These are phyloP conservation scores for Penicillium capsulatum DNA, from an alignment of 2,329 filamentous ascomycete genomes.

Conservation along the genomic window DNA sequence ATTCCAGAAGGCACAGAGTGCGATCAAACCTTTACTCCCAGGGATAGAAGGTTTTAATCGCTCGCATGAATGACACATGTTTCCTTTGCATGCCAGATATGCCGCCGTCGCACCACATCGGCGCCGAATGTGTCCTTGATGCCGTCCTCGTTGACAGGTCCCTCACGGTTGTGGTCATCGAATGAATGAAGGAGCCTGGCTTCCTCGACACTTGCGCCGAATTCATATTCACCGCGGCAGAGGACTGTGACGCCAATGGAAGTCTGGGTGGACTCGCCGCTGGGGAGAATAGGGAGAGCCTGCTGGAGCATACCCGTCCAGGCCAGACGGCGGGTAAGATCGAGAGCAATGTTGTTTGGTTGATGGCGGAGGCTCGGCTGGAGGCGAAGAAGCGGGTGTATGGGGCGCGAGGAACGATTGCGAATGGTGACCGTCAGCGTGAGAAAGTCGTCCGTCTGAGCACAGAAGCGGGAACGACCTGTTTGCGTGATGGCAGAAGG, in stretches of 20 bases:
- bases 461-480: conserved; percentile 45
- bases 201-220: conserved; percentile 78
- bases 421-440: conserved; percentile 66
- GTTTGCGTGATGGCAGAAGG: conserved; percentile 34
- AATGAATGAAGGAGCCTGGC: conserved; percentile 49
- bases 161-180: conserved; percentile 12
- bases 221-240: conserved; percentile 76
- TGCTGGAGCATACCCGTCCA: conserved; percentile 84
- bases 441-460: conserved; percentile 60
- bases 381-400: conserved; percentile 69
- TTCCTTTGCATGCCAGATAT: conserved; percentile 46
- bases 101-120: conserved; percentile 38
- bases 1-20: not conserved
- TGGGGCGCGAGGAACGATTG: conserved; percentile 65
- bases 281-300: conserved; percentile 59
- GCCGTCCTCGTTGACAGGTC: conserved; percentile 25
- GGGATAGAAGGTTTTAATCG: conserved; percentile 12
- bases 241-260: conserved; percentile 69
- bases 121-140: conserved; percentile 39
- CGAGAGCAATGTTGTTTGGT: conserved; percentile 66
- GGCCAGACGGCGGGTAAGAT: conserved; percentile 74
- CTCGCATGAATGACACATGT: conserved; percentile 43
- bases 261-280: conserved; percentile 57
- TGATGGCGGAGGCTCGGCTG: conserved; percentile 73
- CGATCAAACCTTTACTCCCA: too few relatives aligned